A percentile compares a stretch with the other conserved stretches of the same genome.
phyloP scores from a whole-genome alignment of 371 early-diverging fungal species.

The Syncephalastrum monosporum region DNA sequence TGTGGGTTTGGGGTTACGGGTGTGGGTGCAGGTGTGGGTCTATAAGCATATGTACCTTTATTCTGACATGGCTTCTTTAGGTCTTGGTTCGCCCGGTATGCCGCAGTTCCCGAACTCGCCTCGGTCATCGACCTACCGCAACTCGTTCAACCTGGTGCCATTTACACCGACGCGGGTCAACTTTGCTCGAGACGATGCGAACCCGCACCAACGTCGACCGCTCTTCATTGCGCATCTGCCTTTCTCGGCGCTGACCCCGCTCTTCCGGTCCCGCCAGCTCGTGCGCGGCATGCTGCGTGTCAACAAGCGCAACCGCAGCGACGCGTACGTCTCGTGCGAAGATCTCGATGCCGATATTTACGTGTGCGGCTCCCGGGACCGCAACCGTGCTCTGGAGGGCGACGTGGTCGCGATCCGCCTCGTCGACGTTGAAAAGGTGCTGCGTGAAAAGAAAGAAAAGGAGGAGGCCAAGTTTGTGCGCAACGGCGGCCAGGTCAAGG shows the following conservation, averaged over 20 bases:
- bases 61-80: conserved; percentile 3
- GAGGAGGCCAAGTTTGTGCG: conserved; percentile 52
- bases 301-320: conserved; percentile 79
- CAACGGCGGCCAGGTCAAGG: conserved; percentile 43
- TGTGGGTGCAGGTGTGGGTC: too few relatives aligned
- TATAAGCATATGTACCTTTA: too few relatives aligned
- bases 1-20: too few relatives aligned
- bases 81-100: conserved; percentile 7
- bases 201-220: conserved; percentile 55
- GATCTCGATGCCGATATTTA: conserved; percentile 70
- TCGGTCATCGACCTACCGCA: conserved; percentile 18
- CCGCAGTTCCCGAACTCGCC: conserved; percentile 11
- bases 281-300: conserved; percentile 78
- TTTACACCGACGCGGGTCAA: conserved; percentile 55
- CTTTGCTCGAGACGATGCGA: conserved; percentile 52
- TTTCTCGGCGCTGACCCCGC: conserved; percentile 53
- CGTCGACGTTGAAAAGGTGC: conserved; percentile 68
- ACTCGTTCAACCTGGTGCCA: conserved; percentile 42
- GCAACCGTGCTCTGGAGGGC: conserved; percentile 89
- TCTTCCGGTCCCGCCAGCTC: conserved; percentile 45
- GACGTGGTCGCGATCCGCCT: conserved; percentile 84
- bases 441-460: conserved; percentile 55
- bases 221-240: conserved; percentile 60
- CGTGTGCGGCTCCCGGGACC: conserved; percentile 72
- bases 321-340: conserved; percentile 83